Base-by-base conservation (phyloP, 768 basidiomycete genomes). In the Psilocybe sp. region DNA sequence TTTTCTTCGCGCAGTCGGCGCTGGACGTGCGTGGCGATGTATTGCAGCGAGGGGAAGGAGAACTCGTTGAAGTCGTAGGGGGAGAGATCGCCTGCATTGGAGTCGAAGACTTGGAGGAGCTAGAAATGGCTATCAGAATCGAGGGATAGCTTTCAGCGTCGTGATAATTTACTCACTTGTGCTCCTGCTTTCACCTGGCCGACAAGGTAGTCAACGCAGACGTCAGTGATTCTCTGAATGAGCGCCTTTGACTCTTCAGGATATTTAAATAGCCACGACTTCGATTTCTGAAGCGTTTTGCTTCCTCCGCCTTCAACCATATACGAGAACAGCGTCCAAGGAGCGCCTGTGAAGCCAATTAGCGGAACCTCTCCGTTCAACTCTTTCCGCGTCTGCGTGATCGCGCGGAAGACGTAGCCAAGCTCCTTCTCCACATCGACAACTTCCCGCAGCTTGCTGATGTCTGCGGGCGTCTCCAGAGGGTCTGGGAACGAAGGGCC, bases 241-340 rank as follows among this genome's bases (percentile, higher is more conserved):
- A 99, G 76, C 13, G 76, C 79, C 61, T 87, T 85, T 40, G 90
- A 89, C 68, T 88, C 86, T 54, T 87, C 80, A 1, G 95, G 94
- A 63, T 92, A 81, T 62, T 85, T 87, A 76, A 92, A 98, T 5
- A 98, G 65, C 96, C 97, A 99, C 0, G 87, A 84, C 72, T 99
- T 99, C 33, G 84, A 81, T 68, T 95, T 94, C 54, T 90, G 87
- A 58, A 91, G 81, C 12, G 89, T 90, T 70, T 93, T 94, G 67
- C 82, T 90, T 8, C 89, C 89, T 5, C 95, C 96, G 7, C 97
- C 97, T 67, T 98, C 97, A 60, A 97, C 80, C 97, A 99, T 99
- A 67, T 98, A 99, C 16, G 87, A 83, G 72, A 99, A 94, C 46
- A 98, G 80, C 3, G 97, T 99, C 97, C 97, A 98, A 1, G 97